Base-by-base conservation (phyloP, 495 filamentous ascomycete species). In the Xylaria bambusicola region DNA sequence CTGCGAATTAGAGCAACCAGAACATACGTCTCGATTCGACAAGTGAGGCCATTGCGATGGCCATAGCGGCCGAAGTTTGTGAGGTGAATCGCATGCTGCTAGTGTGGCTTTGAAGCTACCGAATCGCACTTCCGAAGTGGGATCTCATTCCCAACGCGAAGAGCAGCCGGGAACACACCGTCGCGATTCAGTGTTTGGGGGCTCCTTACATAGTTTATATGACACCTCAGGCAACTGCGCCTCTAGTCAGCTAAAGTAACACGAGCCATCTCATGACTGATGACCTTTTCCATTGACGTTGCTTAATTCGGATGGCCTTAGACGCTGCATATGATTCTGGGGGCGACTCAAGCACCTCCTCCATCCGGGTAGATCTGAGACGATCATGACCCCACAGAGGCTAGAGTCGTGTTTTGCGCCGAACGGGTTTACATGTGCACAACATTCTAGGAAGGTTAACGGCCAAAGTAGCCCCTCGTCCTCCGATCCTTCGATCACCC, bases 21-120 rank as follows among this genome's bases (percentile, higher is more conserved):
- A 33, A 49, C 55, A 31, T 17, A 58, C 55, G 55, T 49, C 55
- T 58, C 15, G 55, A 58, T 17, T 58, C 55, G 6, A 24, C 44
- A 12, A 58, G 42, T 12, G 45, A 48, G 15, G 55, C 42, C 8
- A 20, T 29, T 29, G 42, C 18, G 31, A 58, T 33, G 23, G 55
- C 31, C 13, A 58, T 15, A 20, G 55, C 55, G 17, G 40, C 55
- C 31, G 55, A 58, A 2, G 31, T 41, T 12, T 33, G 33, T 20
- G 31, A 26, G 9, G 7, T 49, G 31, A 49, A 58, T 26, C 40
- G 42, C 55, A 58, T 58, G 2, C 26, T 58, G 31, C 33, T 27
- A 27, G 35, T 23, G 20, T 10, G 33, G 29, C 29, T 35, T 18
- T 38, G 21, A 20, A 2, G 21, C 20, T 26, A n/a, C 27, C 46